Conservation (phyloP, 208 protist species). For the Sergeia podlipaevii region DNA sequence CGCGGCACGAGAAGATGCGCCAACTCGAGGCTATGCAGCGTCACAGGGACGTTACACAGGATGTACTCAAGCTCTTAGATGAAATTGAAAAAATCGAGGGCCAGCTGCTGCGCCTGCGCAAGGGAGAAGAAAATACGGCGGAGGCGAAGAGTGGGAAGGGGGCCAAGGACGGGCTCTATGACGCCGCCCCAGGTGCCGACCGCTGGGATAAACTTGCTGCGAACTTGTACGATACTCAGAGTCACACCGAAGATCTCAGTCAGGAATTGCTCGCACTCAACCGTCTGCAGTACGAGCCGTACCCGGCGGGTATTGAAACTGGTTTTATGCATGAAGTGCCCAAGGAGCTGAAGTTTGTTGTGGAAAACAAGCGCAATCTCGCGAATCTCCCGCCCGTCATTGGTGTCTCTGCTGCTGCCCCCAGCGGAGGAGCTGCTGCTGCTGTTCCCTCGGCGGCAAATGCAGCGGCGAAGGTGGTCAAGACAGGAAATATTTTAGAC, state of each 20-base stretch:
- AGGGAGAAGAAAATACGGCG: background rate
- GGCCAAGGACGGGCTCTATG: constrained; percentile 8
- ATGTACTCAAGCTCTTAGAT: constrained; percentile 70
- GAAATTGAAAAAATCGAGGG: constrained; percentile 62
- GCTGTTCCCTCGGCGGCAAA: background rate
- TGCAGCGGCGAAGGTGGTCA: background rate
- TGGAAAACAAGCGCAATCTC: constrained; percentile 60
- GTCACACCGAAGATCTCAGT: constrained; percentile 57
- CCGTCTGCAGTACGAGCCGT: constrained; percentile 80
- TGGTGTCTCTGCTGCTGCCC: constrained; percentile 2
- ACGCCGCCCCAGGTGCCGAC: constrained; percentile 46
- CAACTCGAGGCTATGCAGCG: constrained; percentile 63
- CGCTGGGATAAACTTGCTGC: constrained; percentile 73
- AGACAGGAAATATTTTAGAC: constrained; percentile 47
- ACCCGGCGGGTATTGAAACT: constrained; percentile 67
- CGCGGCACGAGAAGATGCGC: constrained; percentile 43
- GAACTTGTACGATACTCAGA: constrained; percentile 72
- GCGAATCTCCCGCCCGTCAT: constrained; percentile 31
- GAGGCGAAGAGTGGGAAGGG: background rate
- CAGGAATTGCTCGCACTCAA: constrained; percentile 72
- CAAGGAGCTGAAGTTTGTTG: constrained; percentile 73
- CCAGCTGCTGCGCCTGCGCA: constrained; percentile 45
- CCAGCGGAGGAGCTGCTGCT: background rate
- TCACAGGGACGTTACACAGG: constrained; percentile 66
- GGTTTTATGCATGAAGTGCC: constrained; percentile 69